Percentiles rank a stretch among this genome's conserved stretches.
Evolutionary conservation across 495 filamentous ascomycete genomes (phyloP).

Genomic region (Aspergillus kassunensis): DNA sequence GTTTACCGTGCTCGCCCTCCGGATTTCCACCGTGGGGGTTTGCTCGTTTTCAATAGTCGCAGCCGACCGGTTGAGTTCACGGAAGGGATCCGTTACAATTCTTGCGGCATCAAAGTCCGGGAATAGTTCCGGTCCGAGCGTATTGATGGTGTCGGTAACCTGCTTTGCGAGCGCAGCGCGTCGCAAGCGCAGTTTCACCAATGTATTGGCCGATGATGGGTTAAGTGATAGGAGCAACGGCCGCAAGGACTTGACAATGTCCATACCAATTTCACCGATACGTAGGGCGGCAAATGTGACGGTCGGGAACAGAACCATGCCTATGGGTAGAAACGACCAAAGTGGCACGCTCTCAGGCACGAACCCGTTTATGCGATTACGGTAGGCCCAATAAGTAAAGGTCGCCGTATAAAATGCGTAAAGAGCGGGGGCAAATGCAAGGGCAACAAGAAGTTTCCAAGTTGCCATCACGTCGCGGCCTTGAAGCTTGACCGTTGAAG

Average conservation of each 20-base stretch:
- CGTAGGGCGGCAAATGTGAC: constrained; percentile 93
- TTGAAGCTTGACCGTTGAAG: constrained; percentile 89
- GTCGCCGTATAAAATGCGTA: constrained; percentile 75
- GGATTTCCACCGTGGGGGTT: constrained; percentile 19
- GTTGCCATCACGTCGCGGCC: constrained; percentile 95
- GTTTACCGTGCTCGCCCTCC: constrained; percentile 21
- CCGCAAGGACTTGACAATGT: constrained; percentile 90
- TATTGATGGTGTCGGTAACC: constrained; percentile 90
- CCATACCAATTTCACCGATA: constrained; percentile 96
- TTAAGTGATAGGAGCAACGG: constrained; percentile 86
- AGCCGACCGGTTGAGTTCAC: constrained; percentile 29
- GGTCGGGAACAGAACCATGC: constrained; percentile 75
- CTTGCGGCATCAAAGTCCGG: constrained; percentile 87
- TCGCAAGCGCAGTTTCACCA: constrained; percentile 70
- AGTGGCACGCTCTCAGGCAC: constrained; percentile 77
- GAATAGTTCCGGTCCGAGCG: constrained; percentile 92
- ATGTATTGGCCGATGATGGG: constrained; percentile 76
- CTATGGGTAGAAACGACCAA: constrained; percentile 67
- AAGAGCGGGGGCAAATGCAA: constrained; percentile 81
- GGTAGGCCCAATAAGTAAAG: constrained; percentile 73
- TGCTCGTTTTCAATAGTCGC: constrained; percentile 20
- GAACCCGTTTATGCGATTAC: constrained; percentile 73
- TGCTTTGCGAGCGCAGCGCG: constrained; percentile 72
- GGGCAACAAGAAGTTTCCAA: constrained; percentile 92
- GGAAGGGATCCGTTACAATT: constrained; percentile 64